Percentiles rank a stretch among this genome's conserved stretches.
Conservation (phyloP, 139 green algal genomes). For the Chlamydomonas schloesseri region DNA sequence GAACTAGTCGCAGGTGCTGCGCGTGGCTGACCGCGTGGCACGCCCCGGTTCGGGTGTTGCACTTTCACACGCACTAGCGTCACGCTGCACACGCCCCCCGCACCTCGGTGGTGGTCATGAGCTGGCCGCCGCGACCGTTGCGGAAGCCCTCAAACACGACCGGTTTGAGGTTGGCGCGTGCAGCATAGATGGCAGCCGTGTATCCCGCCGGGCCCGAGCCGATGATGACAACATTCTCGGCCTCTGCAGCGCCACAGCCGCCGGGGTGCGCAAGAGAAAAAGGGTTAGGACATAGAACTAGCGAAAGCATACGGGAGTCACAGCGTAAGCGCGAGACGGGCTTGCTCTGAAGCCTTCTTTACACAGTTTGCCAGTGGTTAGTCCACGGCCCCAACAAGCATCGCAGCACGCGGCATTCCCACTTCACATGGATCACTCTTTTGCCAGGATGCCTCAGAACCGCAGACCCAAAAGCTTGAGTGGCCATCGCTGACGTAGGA, state of each 20-base stretch:
- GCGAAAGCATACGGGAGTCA: neutral
- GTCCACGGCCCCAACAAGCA: no score
- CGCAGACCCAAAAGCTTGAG: no score
- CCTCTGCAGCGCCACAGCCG: slow-evolving; percentile 21
- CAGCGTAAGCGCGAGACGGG: no score
- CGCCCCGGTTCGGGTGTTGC: no score
- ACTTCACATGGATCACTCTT: no score
- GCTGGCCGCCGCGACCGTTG: slow-evolving; percentile 93
- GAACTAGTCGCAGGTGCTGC: no score
- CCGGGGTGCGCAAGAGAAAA: neutral
- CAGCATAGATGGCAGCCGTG: slow-evolving; percentile 94
- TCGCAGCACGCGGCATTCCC: no score
- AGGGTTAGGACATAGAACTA: neutral
- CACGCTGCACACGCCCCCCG: neutral
- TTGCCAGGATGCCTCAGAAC: no score
- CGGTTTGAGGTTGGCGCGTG: slow-evolving; percentile 91
- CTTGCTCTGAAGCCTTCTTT: no score
- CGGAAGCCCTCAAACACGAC: slow-evolving; percentile 94
- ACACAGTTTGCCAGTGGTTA: no score
- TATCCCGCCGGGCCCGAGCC: slow-evolving; percentile 90
- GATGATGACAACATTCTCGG: slow-evolving; percentile 89
- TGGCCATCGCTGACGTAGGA: no score
- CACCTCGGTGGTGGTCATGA: slow-evolving; percentile 97
- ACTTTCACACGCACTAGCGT: no score
- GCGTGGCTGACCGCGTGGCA: neutral